Percentiles rank a stretch among this genome's conserved stretches.
Conservation (phyloP, 2,329 filamentous ascomycete species). For the Sclerotiophoma versabilis region DNA sequence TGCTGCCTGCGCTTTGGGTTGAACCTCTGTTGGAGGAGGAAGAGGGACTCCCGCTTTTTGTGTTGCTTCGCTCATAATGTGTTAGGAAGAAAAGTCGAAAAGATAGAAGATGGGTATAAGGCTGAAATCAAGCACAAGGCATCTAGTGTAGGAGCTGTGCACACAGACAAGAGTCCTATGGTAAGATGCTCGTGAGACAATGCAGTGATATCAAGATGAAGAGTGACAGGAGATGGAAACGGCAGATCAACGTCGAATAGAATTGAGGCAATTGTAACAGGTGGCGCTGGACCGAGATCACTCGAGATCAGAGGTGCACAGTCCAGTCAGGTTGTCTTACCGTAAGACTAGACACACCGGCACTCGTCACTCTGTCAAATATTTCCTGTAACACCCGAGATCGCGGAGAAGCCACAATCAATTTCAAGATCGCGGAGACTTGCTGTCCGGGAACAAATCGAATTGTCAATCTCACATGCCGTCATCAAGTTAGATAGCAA, state of each 20-base stretch:
- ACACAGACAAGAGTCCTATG: background rate
- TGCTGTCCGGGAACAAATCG: conserved; percentile 4
- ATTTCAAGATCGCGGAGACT: conserved; percentile 11
- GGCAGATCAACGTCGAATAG: conserved; percentile 3
- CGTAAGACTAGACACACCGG: conserved; percentile 11
- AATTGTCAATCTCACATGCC: conserved; percentile 22
- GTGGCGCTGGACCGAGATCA: background rate
- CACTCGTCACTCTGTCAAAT: conserved; percentile 19
- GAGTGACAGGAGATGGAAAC: background rate
- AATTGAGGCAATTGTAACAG: conserved; percentile 2
- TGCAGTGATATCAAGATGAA: background rate
- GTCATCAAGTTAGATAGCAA: conserved; percentile 24
- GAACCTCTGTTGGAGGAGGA: conserved; percentile 23
- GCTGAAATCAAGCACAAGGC: background rate
- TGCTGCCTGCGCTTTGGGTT: conserved; percentile 26
- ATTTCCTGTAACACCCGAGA: conserved; percentile 17
- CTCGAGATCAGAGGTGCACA: conserved; percentile 1
- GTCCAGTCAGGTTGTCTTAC: conserved; percentile 7
- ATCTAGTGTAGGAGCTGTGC: background rate
- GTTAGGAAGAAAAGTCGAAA: background rate
- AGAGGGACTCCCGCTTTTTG: conserved; percentile 25
- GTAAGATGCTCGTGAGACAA: background rate
- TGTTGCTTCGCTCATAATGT: conserved; percentile 30
- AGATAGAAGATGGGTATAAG: conserved; percentile 1
- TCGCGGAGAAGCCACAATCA: conserved; percentile 22